Evolutionary conservation across 2,329 filamentous ascomycete species (phyloP).

Genomic region (Apiospora hydei): DNA sequence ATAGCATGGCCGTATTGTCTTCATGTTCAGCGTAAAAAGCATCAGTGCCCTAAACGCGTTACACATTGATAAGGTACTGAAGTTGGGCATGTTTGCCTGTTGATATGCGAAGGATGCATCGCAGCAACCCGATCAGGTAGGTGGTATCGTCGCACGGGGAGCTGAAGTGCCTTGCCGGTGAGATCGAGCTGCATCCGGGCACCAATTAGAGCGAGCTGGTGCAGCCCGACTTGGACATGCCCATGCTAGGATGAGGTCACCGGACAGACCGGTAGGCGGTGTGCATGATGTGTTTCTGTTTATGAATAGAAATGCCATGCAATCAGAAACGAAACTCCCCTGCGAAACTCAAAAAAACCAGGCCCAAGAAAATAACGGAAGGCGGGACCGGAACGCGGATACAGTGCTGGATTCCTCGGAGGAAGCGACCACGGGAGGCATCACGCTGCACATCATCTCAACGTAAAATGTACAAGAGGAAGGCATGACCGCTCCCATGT

Average conservation of each 20-base stretch:
- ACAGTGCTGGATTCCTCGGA: background rate
- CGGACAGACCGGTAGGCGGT: slow-evolving; percentile 13
- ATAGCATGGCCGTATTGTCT: background rate
- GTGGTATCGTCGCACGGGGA: background rate
- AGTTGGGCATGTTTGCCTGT: background rate
- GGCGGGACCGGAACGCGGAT: slow-evolving; percentile 12
- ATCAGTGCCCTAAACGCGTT: background rate
- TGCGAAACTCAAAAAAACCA: slow-evolving; percentile 5
- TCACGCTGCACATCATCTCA: background rate
- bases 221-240: background rate
- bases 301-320: background rate
- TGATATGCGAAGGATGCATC: background rate
- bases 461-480: slow-evolving; percentile 13
- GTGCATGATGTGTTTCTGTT: background rate
- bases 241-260: background rate
- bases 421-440: background rate
- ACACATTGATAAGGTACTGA: background rate
- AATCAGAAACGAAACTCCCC: background rate
- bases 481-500: background rate
- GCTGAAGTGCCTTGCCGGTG: slow-evolving; percentile 6
- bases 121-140: background rate
- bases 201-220: background rate
- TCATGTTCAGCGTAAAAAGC: too few relatives aligned
- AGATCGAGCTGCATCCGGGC: slow-evolving; percentile 5
- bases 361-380: background rate